A percentile compares a stretch with the other conserved stretches of the same genome.
Conservation (phyloP, 2,329 filamentous ascomycete genomes). For the Coniochaeta pulveracea region DNA sequence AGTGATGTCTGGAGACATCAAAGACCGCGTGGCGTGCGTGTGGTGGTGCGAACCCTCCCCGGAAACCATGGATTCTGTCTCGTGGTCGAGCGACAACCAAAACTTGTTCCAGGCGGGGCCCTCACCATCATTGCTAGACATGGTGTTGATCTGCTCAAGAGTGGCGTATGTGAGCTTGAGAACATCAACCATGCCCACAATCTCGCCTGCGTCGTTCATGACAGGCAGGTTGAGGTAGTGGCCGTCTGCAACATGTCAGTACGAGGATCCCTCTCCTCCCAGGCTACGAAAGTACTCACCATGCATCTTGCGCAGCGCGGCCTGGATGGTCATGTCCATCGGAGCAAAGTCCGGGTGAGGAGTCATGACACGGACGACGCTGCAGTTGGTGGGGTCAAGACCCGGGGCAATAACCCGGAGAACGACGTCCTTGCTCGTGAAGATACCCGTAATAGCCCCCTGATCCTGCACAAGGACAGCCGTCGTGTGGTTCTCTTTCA, state of each 20-base stretch:
- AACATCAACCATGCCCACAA: slow-evolving; percentile 98
- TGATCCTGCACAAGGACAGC: slow-evolving; percentile 94
- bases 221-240: slow-evolving; percentile 97
- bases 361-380: slow-evolving; percentile 97
- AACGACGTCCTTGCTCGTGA: slow-evolving; percentile 98
- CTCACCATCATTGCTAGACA: slow-evolving; percentile 79
- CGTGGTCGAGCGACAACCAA: slow-evolving; percentile 91
- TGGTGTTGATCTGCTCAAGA: slow-evolving; percentile 93
- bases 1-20: slow-evolving; percentile 69
- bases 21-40: slow-evolving; percentile 57
- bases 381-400: slow-evolving; percentile 87
- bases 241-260: slow-evolving; percentile 52
- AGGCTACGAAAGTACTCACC: slow-evolving; percentile 43
- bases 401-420: slow-evolving; percentile 95
- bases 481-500: slow-evolving; percentile 99
- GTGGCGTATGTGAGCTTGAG: slow-evolving; percentile 97
- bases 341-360: slow-evolving; percentile 97
- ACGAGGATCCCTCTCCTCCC: slow-evolving; percentile 6
- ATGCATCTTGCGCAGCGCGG: slow-evolving; percentile 97
- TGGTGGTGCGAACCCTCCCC: slow-evolving; percentile 73
- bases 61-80: slow-evolving; percentile 93
- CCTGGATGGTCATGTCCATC: slow-evolving; percentile 98
- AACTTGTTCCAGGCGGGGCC: slow-evolving; percentile 99
- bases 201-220: slow-evolving; percentile 95
- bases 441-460: slow-evolving; percentile 95